Conservation (phyloP, 2,329 filamentous ascomycete species). For the Taxawa tesnikishii region DNA sequence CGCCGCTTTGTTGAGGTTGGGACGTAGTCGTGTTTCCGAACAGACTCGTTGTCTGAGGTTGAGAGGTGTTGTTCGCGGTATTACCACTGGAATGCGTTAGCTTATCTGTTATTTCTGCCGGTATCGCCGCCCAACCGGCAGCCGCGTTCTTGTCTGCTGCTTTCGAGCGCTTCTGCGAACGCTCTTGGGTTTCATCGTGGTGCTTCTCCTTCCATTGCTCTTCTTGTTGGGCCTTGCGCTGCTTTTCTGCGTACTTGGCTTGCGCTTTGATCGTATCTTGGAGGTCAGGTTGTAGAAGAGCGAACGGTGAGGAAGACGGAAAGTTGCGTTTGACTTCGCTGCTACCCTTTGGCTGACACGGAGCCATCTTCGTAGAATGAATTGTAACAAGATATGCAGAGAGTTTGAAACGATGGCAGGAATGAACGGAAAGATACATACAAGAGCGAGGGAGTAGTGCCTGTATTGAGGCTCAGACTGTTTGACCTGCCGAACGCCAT, state of each 20-base stretch:
- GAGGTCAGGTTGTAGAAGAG: not conserved
- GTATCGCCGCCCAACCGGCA: too few species aligned
- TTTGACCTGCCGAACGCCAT: conserved; percentile 36
- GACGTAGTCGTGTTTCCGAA: conserved; percentile 1
- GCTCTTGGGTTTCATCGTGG: too few species aligned
- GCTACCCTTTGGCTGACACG: not conserved
- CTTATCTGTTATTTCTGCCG: too few species aligned
- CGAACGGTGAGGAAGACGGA: not conserved
- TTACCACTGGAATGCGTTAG: conserved; percentile 2
- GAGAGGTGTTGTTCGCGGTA: not conserved
- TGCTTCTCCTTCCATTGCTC: too few species aligned
- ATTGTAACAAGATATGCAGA: not conserved
- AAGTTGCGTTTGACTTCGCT: not conserved
- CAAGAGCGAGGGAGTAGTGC: conserved; percentile 27
- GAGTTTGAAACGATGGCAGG: not conserved
- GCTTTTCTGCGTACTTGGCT: too few species aligned
- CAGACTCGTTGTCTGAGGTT: not conserved
- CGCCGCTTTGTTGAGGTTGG: conserved; percentile 1
- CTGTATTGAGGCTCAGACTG: conserved; percentile 43
- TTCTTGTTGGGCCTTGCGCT: too few species aligned
- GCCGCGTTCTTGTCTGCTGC: too few species aligned
- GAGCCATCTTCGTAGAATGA: not conserved
- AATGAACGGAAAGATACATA: conserved; percentile 13
- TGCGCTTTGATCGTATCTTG: too few species aligned
- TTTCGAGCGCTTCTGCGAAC: too few species aligned